A percentile compares a stretch with the other conserved stretches of the same genome.
phyloP scores from a whole-genome alignment of 495 filamentous ascomycete species.

The Annulohypoxylon maeteangense region DNA sequence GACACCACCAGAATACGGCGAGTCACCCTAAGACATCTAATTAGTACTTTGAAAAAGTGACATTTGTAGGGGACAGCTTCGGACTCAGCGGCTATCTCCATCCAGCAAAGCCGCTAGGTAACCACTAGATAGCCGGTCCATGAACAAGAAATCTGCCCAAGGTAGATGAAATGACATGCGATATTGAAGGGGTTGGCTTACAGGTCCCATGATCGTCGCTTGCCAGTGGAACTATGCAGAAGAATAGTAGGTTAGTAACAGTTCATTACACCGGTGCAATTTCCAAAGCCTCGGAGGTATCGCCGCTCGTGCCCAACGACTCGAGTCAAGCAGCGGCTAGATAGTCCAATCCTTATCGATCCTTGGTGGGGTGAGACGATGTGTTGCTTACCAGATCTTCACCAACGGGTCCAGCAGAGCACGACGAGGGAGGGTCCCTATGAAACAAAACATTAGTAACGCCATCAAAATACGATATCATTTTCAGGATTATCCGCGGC shows the following conservation, averaged over 20 bases:
- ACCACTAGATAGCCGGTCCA: no score
- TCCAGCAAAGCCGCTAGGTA: neutral
- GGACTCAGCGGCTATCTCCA: neutral
- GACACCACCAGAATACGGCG: conserved; percentile 95
- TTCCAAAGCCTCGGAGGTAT: neutral
- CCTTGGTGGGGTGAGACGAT: conserved; percentile 26
- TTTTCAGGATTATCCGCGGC: neutral
- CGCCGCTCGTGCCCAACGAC: conserved; percentile 4
- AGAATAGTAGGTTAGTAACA: conserved; percentile 47
- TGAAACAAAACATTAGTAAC: conserved; percentile 55
- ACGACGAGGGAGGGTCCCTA: conserved; percentile 98
- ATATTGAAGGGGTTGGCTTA: conserved; percentile 64
- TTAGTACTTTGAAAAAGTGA: conserved; percentile 43
- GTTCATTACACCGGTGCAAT: conserved; percentile 17
- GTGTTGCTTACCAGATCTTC: conserved; percentile 89
- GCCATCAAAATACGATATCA: conserved; percentile 2
- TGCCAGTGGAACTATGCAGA: conserved; percentile 95
- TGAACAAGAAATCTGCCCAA: neutral
- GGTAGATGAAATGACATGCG: neutral
- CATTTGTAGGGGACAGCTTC: neutral
- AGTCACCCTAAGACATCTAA: conserved; percentile 73
- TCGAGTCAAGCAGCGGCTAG: conserved; percentile 15
- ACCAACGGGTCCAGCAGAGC: conserved; percentile 94
- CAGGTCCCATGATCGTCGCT: conserved; percentile 99
- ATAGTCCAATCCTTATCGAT: conserved; percentile 35